Percentiles rank a stretch among this genome's conserved stretches.
Evolutionary conservation across 805 yeast genomes (phyloP).

Genomic region (Wickerhamomyces chambardii): DNA sequence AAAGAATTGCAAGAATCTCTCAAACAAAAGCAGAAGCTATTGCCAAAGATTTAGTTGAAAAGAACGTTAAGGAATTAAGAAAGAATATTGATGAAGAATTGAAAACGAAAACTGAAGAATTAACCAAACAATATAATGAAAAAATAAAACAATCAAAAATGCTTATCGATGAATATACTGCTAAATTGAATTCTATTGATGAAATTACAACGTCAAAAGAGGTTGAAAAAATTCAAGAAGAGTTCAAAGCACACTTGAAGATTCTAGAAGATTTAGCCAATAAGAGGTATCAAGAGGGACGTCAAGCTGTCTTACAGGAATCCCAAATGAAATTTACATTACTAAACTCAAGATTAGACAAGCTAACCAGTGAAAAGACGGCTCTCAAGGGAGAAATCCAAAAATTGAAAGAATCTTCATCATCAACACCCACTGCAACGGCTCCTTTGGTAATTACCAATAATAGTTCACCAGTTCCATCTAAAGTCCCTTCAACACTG

Average conservation of each 20-base stretch:
- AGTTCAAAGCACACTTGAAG: constrained; percentile 21
- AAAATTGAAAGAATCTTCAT: not conserved
- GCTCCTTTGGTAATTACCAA: not conserved
- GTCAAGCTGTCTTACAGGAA: constrained; percentile 15
- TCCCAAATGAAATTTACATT: constrained; percentile 27
- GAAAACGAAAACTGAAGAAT: constrained; percentile 12
- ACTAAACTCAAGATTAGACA: constrained; percentile 26
- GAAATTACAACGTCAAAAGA: constrained; percentile 2
- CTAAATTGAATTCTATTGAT: too few relatives aligned
- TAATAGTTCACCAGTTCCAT: not conserved
- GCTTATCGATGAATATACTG: not conserved
- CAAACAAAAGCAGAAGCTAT: constrained; percentile 7
- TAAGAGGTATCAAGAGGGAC: constrained; percentile 12
- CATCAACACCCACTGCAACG: not conserved
- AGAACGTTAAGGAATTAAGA: constrained; percentile 11
- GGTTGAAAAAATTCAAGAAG: constrained; percentile 19
- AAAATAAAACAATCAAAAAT: too few relatives aligned
- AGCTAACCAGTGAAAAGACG: constrained; percentile 22
- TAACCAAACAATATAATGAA: too few relatives aligned
- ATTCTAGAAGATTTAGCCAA: constrained; percentile 16
- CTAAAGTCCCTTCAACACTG: not conserved
- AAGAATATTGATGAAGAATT: constrained; percentile 15
- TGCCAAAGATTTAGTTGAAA: constrained; percentile 8
- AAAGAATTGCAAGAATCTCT: constrained; percentile 14
- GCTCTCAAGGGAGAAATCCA: constrained; percentile 20